A percentile compares a stretch with the other conserved stretches of the same genome.
These are phyloP conservation scores for Echeveria elegans DNA, from an alignment of 164 flowering plant species.

Conservation along the genomic window DNA sequence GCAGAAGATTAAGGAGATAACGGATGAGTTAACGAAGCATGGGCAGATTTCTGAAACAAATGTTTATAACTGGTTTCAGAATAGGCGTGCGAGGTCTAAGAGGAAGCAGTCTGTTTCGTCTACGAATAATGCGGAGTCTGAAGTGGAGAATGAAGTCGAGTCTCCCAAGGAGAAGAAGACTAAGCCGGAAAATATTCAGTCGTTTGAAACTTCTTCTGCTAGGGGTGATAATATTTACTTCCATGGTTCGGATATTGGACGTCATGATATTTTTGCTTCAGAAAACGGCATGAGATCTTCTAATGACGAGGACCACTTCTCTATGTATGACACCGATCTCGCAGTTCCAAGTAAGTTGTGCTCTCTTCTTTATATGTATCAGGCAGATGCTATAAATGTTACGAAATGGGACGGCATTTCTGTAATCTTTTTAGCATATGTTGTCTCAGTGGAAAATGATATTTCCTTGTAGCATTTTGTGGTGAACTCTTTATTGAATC, in stretches of 20 bases:
- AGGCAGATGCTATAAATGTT: too few relatives aligned
- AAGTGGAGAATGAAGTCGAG: constrained; percentile 17
- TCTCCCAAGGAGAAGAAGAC: constrained; percentile 19
- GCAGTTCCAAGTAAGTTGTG: constrained; percentile 6
- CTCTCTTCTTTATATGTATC: constrained; percentile 7
- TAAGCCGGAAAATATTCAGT: constrained; percentile 11
- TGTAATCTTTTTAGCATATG: too few relatives aligned
- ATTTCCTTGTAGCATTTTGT: too few relatives aligned
- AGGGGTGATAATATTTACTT: constrained; percentile 10
- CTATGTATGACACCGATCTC: constrained; percentile 7
- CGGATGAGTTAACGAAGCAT: constrained; percentile 47
- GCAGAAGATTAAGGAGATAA: constrained; percentile 29
- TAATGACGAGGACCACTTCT: constrained; percentile 9
- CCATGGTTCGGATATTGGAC: constrained; percentile 16
- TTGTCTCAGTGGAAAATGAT: too few relatives aligned
- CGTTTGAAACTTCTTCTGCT: too few relatives aligned
- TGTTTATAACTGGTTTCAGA: constrained; percentile 79
- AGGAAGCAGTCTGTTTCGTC: constrained; percentile 19
- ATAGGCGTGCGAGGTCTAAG: too few relatives aligned
- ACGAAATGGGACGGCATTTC: neutral
- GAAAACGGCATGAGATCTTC: constrained; percentile 10
- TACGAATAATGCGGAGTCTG: constrained; percentile 31
- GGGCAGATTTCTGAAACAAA: constrained; percentile 68
- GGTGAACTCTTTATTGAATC: neutral
- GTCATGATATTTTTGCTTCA: constrained; percentile 10